Evolutionary conservation across 2,329 filamentous ascomycete species (phyloP), one percentile per base, ranked within the genome.

Genomic region (Macroventuria anomochaeta): DNA sequence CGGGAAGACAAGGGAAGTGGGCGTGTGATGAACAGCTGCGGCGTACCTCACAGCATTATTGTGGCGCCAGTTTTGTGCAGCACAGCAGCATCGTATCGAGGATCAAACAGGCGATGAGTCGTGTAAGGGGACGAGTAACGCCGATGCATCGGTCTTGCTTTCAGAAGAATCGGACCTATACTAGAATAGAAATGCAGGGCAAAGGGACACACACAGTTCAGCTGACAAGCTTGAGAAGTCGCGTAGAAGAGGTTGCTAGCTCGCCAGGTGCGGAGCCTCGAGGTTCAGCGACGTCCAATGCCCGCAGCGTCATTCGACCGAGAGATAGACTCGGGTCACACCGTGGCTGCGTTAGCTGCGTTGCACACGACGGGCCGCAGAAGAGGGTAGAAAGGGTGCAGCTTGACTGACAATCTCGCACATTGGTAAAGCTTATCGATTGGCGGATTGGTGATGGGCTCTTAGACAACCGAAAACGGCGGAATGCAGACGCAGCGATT

Each of bases 401-500:
- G 23, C 21, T 31, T 32, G 10, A 31, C 17, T 15, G 8, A 21
- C 21, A 12, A 29, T 36, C 18, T 33, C 21, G 40, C 29, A 32
- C 34, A 41, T 29, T 43, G 17, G 20, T 18, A 26, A n/a, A n/a
- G n/a, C 29, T 3, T 31, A 20, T 20, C 34, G 8, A 46, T 50
- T 55, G 46, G 52, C 46, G 23, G 34, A 31, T 36, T 42, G 20
- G 39, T 25, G 41, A 21, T 46, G 52, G 29, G 32, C 37, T 17
- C 21, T 36, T 7, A 44, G 46, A 44, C 44, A 49, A 13, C 51
- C 44, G 51, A 48, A 40, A 53, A 34, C 43, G 50, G 50, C 28
- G 43, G 43, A 53, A 42, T 43, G 50, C 43, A 54, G 44, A 49
- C 39, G 44, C 51, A 54, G 51, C 39, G 51, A 54, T 54, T 44